Evolutionary conservation across 2,329 filamentous ascomycete genomes (phyloP).

Genomic region (Polytolypa hystricis): DNA sequence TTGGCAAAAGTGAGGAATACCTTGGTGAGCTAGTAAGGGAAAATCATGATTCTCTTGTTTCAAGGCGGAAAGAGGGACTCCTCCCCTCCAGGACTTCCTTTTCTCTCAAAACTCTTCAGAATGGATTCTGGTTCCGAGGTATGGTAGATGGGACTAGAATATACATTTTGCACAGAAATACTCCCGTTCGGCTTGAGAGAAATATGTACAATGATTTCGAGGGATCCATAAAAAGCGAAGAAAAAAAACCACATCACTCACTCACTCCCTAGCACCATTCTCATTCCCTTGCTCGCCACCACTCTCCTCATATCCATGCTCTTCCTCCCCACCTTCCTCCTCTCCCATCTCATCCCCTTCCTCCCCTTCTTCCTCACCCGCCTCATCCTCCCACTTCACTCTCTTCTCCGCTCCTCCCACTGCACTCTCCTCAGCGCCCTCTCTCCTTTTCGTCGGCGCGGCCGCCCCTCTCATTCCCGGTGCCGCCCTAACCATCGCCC

Average conservation of each 20-base stretch:
- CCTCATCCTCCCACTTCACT: conserved; percentile 16
- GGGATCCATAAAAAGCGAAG: too few relatives aligned
- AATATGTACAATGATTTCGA: too few relatives aligned
- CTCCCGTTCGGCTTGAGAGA: too few relatives aligned
- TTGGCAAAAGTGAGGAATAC: too few relatives aligned
- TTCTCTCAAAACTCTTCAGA: too few relatives aligned
- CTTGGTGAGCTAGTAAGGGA: too few relatives aligned
- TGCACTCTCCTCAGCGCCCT: conserved; percentile 7
- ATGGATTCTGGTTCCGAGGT: too few relatives aligned
- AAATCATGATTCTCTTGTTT: too few relatives aligned
- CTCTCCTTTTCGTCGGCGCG: conserved; percentile 1
- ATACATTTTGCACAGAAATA: too few relatives aligned
- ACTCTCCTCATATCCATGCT: conserved; percentile 9
- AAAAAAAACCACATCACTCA: conserved; percentile 14
- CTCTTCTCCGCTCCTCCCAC: conserved; percentile 7
- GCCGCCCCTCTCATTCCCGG: conserved; percentile 18
- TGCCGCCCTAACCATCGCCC: conserved; percentile 23
- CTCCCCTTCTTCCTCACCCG: conserved; percentile 10
- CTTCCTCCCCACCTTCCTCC: conserved; percentile 11
- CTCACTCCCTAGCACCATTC: conserved; percentile 9
- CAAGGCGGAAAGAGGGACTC: too few relatives aligned
- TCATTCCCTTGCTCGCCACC: conserved; percentile 10
- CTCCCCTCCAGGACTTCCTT: too few relatives aligned
- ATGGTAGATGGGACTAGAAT: too few relatives aligned
- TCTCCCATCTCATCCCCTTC: conserved; percentile 17